Percentiles rank a stretch among this genome's conserved stretches.
These are phyloP conservation scores for Arabis hirsuta DNA, from an alignment of 345 rosid genomes.

Conservation along the genomic window DNA sequence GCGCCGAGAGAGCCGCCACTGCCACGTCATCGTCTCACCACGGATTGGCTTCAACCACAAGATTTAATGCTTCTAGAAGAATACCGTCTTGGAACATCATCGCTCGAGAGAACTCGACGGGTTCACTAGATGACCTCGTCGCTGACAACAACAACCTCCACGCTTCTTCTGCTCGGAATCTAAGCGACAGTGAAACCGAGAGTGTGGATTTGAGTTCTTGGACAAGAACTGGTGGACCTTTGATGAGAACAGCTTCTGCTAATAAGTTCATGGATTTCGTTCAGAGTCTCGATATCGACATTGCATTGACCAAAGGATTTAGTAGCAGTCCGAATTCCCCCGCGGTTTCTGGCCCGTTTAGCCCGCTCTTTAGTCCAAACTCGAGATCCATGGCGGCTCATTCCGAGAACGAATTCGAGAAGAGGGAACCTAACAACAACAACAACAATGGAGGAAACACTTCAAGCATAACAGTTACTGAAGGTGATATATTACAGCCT, in stretches of 20 bases:
- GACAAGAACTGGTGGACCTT: slow-evolving; percentile 97
- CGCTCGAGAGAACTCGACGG: slow-evolving; percentile 93
- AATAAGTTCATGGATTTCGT: slow-evolving; percentile 77
- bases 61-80: slow-evolving; percentile 81
- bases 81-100: slow-evolving; percentile 98
- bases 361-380: slow-evolving; percentile 42
- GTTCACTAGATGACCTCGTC: slow-evolving; percentile 82
- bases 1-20: slow-evolving; percentile 90
- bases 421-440: slow-evolving; percentile 44
- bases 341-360: slow-evolving; percentile 42
- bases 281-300: slow-evolving; percentile 63
- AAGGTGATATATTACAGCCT: slow-evolving; percentile 88
- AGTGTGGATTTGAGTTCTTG: slow-evolving; percentile 73
- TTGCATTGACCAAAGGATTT: slow-evolving; percentile 58
- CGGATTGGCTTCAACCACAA: slow-evolving; percentile 55
- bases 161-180: slow-evolving; percentile 52
- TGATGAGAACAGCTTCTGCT: slow-evolving; percentile 96
- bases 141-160: slow-evolving; percentile 46
- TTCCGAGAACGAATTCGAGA: slow-evolving; percentile 48
- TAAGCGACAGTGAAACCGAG: slow-evolving; percentile 85
- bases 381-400: slow-evolving; percentile 47
- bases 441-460: slow-evolving; percentile 30
- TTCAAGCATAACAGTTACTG: slow-evolving; percentile 73
- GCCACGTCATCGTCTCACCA: slow-evolving; percentile 78
- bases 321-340: slow-evolving; percentile 55